A percentile compares a stretch with the other conserved stretches of the same genome.
These are phyloP conservation scores for Hemerocallis citrina DNA, from an alignment of 106 monocot species.

Conservation along the genomic window DNA sequence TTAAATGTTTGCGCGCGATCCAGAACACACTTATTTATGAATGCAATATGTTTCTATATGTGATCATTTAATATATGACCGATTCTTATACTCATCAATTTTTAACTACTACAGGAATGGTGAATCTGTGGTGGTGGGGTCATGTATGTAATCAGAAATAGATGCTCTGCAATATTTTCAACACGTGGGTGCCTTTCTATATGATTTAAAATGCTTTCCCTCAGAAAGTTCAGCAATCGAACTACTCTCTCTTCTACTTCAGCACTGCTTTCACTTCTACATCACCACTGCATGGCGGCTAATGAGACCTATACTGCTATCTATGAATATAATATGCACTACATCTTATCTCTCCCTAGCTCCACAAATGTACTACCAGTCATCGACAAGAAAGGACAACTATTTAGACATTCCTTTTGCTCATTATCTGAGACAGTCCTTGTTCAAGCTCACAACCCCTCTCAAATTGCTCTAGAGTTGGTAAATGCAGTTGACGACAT, in stretches of 20 bases:
- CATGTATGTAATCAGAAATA: too few species aligned
- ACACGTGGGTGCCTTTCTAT: neutral
- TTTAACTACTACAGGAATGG: too few species aligned
- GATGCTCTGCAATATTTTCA: too few species aligned
- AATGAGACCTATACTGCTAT: neutral
- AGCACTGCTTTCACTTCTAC: neutral
- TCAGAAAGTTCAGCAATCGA: constrained; percentile 13
- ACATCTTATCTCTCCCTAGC: neutral
- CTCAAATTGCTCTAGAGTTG: constrained; percentile 29
- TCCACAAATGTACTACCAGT: neutral
- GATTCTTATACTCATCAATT: too few species aligned
- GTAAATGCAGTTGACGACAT: constrained; percentile 42
- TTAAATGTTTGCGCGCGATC: too few species aligned
- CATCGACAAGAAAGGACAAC: neutral
- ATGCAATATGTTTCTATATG: too few species aligned
- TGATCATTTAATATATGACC: too few species aligned
- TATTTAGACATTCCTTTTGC: constrained; percentile 9
- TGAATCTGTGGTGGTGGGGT: too few species aligned
- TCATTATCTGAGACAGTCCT: constrained; percentile 25
- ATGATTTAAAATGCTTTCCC: constrained; percentile 11
- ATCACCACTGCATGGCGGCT: neutral
- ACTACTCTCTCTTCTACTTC: neutral
- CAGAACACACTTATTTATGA: too few species aligned
- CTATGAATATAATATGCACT: neutral
- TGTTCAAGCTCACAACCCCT: constrained; percentile 32